Conservation (phyloP, 2,329 filamentous ascomycete species). For the Parascedosporium putredinis region DNA sequence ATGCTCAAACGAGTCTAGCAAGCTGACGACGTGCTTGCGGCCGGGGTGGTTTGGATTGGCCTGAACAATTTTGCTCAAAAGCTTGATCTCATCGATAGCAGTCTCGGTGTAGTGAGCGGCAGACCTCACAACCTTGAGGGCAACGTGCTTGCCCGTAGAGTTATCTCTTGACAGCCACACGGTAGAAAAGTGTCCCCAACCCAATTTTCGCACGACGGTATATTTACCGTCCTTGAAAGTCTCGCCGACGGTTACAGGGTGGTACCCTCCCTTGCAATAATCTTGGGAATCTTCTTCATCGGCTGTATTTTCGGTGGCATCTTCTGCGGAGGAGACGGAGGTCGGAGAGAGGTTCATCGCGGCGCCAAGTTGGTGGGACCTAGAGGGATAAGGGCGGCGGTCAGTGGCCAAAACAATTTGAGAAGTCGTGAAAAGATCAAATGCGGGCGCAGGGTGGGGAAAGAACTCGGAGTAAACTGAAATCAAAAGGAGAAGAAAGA, state of each 20-base stretch:
- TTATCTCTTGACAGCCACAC: constrained; percentile 83
- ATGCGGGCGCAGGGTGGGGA: not conserved
- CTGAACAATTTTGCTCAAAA: constrained; percentile 91
- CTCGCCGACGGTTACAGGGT: constrained; percentile 88
- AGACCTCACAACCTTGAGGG: constrained; percentile 93
- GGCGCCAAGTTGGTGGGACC: constrained; percentile 45
- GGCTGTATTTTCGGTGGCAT: constrained; percentile 80
- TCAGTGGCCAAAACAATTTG: constrained; percentile 10
- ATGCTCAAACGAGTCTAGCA: constrained; percentile 95
- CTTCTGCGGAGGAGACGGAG: constrained; percentile 68
- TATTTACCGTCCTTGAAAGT: constrained; percentile 97
- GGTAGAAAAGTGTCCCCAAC: constrained; percentile 98
- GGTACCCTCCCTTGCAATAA: constrained; percentile 98
- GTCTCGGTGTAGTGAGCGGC: constrained; percentile 98
- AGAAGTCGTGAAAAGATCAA: not conserved
- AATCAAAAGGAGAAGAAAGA: not conserved
- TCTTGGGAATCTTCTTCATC: constrained; percentile 99
- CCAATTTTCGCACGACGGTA: constrained; percentile 88
- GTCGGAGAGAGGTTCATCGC: constrained; percentile 63
- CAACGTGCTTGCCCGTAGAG: constrained; percentile 82
- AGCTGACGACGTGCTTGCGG: constrained; percentile 86
- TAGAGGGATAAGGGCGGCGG: constrained; percentile 21
- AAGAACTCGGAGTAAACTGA: not conserved
- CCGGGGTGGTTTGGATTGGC: constrained; percentile 93
- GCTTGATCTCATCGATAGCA: constrained; percentile 96